Percentiles rank a stretch among this genome's conserved stretches.
phyloP scores from a whole-genome alignment of 345 rosid species.

The Eutrema japonicum region DNA sequence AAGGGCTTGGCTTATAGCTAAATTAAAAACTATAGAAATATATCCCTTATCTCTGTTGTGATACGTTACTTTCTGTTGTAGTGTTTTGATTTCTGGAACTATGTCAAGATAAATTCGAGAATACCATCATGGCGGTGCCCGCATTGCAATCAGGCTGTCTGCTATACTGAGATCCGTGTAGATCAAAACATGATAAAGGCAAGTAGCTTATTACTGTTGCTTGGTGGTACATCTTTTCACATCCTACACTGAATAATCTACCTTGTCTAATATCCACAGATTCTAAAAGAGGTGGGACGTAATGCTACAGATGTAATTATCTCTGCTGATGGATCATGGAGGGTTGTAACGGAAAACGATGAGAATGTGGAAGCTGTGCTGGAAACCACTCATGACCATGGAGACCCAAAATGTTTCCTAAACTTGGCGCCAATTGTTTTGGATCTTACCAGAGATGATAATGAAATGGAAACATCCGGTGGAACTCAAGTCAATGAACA shows the following conservation, averaged over 20 bases:
- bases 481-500: slow-evolving; percentile 53
- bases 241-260: not conserved
- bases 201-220: slow-evolving; percentile 41
- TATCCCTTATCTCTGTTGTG: not conserved
- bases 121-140: slow-evolving; percentile 99
- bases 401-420: slow-evolving; percentile 41
- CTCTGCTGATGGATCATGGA: slow-evolving; percentile 91
- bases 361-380: slow-evolving; percentile 45
- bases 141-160: slow-evolving; percentile 75
- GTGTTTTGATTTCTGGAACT: slow-evolving; percentile 92
- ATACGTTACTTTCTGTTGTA: slow-evolving; percentile 42
- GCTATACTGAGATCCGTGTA: slow-evolving; percentile 70
- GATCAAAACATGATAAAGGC: slow-evolving; percentile 89
- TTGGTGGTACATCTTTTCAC: slow-evolving; percentile 9
- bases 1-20: not conserved
- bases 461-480: slow-evolving; percentile 50
- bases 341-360: slow-evolving; percentile 55
- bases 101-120: slow-evolving; percentile 65
- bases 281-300: slow-evolving; percentile 69
- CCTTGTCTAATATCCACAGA: slow-evolving; percentile 51
- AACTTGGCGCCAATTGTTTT: slow-evolving; percentile 43
- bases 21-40: not conserved
- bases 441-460: slow-evolving; percentile 64
- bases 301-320: slow-evolving; percentile 62
- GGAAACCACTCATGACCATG: slow-evolving; percentile 37